A percentile compares a stretch with the other conserved stretches of the same genome.
phyloP scores from a whole-genome alignment of 2,329 filamentous ascomycete species.

The Penicillium vulpinum region DNA sequence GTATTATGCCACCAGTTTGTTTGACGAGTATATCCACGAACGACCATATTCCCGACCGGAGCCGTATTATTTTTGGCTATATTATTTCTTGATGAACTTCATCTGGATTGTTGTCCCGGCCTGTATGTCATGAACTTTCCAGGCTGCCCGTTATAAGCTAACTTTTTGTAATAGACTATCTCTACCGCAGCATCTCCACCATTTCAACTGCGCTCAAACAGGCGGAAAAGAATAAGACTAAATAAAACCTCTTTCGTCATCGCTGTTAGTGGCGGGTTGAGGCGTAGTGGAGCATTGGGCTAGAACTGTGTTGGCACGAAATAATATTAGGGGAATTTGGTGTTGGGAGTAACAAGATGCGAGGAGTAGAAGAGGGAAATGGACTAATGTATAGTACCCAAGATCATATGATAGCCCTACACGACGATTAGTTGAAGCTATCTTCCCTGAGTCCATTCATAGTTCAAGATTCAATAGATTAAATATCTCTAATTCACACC shows the following conservation, averaged over 20 bases:
- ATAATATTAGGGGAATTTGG: neutral
- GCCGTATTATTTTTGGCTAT: constrained; percentile 65
- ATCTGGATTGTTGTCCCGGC: constrained; percentile 65
- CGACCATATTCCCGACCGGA: constrained; percentile 62
- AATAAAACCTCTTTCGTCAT: constrained; percentile 29
- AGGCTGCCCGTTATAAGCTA: constrained; percentile 1
- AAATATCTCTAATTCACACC: neutral
- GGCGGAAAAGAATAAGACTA: constrained; percentile 27
- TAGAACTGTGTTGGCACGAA: constrained; percentile 3
- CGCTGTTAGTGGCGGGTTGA: constrained; percentile 9
- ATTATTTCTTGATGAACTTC: constrained; percentile 66
- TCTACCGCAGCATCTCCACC: constrained; percentile 32
- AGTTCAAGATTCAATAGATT: neutral
- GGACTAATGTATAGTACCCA: neutral
- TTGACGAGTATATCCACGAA: constrained; percentile 58
- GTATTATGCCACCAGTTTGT: constrained; percentile 64
- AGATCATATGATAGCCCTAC: neutral
- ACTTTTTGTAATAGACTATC: constrained; percentile 28
- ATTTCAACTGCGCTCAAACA: constrained; percentile 33
- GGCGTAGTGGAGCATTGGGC: constrained; percentile 15
- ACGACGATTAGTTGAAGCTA: neutral
- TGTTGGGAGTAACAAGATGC: neutral
- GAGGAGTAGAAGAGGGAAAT: neutral
- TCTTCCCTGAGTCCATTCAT: neutral
- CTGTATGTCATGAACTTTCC: constrained; percentile 43